A percentile compares a stretch with the other conserved stretches of the same genome.
Conservation (phyloP, 164 flowering plant genomes). For the Santalum album region DNA sequence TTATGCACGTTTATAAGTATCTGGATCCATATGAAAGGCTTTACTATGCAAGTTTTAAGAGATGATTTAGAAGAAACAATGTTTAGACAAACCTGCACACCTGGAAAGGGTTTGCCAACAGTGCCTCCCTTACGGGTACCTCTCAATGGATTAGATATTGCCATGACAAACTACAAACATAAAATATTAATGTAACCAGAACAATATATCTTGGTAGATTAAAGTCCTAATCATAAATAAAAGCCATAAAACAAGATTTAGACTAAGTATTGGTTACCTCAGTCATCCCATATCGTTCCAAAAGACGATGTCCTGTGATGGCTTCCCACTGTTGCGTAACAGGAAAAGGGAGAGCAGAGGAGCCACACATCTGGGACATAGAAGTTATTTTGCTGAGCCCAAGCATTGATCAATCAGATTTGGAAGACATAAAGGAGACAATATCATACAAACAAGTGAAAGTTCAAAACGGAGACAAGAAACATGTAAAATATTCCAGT, state of each 20-base stretch:
- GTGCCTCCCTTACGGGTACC: conserved; percentile 83
- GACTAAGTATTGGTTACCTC: conserved; percentile 40
- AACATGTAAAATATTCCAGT: background rate
- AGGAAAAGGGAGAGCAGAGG: conserved; percentile 95
- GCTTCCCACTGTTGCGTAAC: conserved; percentile 95
- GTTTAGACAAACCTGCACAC: conserved; percentile 62
- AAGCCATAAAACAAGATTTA: background rate
- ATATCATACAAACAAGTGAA: background rate
- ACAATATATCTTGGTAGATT: background rate
- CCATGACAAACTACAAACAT: conserved; percentile 87
- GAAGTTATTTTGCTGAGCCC: background rate
- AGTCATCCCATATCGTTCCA: conserved; percentile 99
- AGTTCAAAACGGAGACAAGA: background rate
- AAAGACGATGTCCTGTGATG: conserved; percentile 85
- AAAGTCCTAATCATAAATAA: background rate
- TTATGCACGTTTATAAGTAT: no score
- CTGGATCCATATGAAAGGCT: no score
- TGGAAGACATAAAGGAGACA: background rate
- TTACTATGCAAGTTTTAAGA: no score
- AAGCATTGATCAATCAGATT: background rate
- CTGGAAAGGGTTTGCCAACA: conserved; percentile 94
- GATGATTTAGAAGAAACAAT: background rate
- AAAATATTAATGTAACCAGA: conserved; percentile 8
- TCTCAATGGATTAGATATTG: conserved; percentile 79
- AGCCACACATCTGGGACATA: conserved; percentile 80